Evolutionary conservation across 2,329 filamentous ascomycete genomes (phyloP).

Genomic region (Trichoderma koningii): DNA sequence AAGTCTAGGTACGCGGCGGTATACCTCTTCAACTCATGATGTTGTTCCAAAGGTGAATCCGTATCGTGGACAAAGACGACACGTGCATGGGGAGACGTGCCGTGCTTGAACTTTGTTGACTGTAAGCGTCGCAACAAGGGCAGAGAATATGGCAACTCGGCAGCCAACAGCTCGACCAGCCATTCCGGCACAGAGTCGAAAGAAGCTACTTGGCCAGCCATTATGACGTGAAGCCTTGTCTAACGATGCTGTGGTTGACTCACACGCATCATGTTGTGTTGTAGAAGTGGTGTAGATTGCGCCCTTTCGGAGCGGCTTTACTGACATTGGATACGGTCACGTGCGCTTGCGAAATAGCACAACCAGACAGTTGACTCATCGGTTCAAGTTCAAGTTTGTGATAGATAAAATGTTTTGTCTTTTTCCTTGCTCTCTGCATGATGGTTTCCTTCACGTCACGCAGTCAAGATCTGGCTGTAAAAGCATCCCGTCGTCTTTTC

Average conservation of each 20-base stretch:
- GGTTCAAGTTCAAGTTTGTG: too few relatives aligned
- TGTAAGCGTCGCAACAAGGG: conserved; percentile 65
- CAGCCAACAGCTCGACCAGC: conserved; percentile 52
- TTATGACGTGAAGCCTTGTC: neutral
- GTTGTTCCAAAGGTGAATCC: conserved; percentile 9
- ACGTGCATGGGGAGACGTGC: conserved; percentile 47
- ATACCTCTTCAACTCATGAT: conserved; percentile 41
- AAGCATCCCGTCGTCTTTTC: neutral
- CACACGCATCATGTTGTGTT: neutral
- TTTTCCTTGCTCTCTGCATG: neutral
- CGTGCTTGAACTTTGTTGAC: conserved; percentile 50
- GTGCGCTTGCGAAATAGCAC: neutral
- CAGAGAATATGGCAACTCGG: conserved; percentile 59
- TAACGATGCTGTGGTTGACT: neutral
- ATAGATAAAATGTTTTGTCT: neutral
- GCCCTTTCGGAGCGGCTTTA: too few relatives aligned
- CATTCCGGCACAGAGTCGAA: conserved; percentile 37
- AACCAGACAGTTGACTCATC: neutral
- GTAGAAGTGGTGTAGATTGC: too few relatives aligned
- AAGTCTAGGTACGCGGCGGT: conserved; percentile 64
- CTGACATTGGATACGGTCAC: neutral
- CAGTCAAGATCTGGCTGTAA: too few relatives aligned
- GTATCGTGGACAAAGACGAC: conserved; percentile 44
- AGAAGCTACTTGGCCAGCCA: conserved; percentile 27
- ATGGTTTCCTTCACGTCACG: too few relatives aligned